These are phyloP conservation scores for Talaromyces albobiverticillius DNA, from an alignment of 2,329 filamentous ascomycete genomes.

Conservation along the genomic window DNA sequence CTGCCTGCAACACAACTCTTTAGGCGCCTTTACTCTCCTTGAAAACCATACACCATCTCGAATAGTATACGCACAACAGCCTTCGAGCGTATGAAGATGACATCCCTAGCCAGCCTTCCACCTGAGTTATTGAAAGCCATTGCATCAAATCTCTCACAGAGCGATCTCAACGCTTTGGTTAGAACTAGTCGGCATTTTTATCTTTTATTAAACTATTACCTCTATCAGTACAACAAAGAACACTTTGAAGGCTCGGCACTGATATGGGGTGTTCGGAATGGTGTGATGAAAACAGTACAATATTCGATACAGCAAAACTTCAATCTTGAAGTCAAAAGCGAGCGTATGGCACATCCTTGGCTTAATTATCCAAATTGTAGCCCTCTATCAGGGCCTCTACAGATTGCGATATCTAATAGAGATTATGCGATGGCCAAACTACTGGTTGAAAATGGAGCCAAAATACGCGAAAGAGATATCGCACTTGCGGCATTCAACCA, in stretches of 20 bases:
- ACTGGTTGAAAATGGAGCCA: neutral
- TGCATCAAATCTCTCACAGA: neutral
- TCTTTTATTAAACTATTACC: slow-evolving; percentile 13
- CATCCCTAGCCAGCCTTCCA: neutral
- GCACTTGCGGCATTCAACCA: neutral
- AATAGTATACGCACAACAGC: too few relatives aligned
- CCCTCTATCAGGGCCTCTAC: neutral
- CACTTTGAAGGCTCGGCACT: slow-evolving; percentile 8
- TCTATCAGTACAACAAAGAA: slow-evolving; percentile 15
- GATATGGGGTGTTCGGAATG: slow-evolving; percentile 14
- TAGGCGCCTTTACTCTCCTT: too few relatives aligned
- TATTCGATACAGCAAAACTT: neutral
- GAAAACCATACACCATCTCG: too few relatives aligned
- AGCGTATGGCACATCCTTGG: too few relatives aligned
- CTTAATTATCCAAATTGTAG: too few relatives aligned
- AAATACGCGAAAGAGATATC: too few relatives aligned
- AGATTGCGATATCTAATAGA: neutral
- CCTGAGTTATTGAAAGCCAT: neutral
- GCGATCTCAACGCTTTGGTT: slow-evolving; percentile 15
- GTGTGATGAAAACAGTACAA: neutral
- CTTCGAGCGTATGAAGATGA: neutral
- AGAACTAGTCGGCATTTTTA: slow-evolving; percentile 12
- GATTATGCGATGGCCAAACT: neutral
- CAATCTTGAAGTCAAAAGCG: neutral
- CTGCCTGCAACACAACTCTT: too few relatives aligned